phyloP scores from a whole-genome alignment of 768 basidiomycete genomes.

The Boletus eberwhitei region DNA sequence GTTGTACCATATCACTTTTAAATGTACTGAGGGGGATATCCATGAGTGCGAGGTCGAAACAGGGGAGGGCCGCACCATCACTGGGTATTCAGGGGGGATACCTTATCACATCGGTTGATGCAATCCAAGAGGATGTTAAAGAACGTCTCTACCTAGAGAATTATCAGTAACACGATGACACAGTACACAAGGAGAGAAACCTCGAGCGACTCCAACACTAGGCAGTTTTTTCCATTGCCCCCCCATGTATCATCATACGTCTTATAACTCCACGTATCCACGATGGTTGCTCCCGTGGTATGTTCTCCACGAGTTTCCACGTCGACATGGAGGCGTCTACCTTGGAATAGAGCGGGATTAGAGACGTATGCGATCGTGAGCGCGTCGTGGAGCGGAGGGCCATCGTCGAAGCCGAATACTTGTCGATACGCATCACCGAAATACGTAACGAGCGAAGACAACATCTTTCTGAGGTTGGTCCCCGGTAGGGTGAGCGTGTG shows the following conservation, averaged over 20 bases:
- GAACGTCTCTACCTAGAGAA: slow-evolving; percentile 54
- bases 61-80: background rate
- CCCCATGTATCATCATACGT: slow-evolving; percentile 70
- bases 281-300: slow-evolving; percentile 73
- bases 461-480: slow-evolving; percentile 60
- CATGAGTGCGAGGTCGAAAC: background rate
- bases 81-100: slow-evolving; percentile 55
- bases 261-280: slow-evolving; percentile 70
- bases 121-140: slow-evolving; percentile 64
- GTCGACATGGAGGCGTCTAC: slow-evolving; percentile 71
- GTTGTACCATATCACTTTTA: background rate
- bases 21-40: background rate
- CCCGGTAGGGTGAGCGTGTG: slow-evolving; percentile 17
- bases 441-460: slow-evolving; percentile 71
- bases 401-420: slow-evolving; percentile 78
- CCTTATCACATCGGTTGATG: slow-evolving; percentile 52
- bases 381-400: slow-evolving; percentile 86
- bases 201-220: slow-evolving; percentile 64
- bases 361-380: slow-evolving; percentile 77
- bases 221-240: slow-evolving; percentile 66
- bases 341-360: slow-evolving; percentile 60
- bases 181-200: slow-evolving; percentile 36
- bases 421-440: slow-evolving; percentile 71
- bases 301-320: slow-evolving; percentile 70
- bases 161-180: slow-evolving; percentile 1